phyloP scores from a whole-genome alignment of 306 rosid genomes.

The Citrullus colocynthis region DNA sequence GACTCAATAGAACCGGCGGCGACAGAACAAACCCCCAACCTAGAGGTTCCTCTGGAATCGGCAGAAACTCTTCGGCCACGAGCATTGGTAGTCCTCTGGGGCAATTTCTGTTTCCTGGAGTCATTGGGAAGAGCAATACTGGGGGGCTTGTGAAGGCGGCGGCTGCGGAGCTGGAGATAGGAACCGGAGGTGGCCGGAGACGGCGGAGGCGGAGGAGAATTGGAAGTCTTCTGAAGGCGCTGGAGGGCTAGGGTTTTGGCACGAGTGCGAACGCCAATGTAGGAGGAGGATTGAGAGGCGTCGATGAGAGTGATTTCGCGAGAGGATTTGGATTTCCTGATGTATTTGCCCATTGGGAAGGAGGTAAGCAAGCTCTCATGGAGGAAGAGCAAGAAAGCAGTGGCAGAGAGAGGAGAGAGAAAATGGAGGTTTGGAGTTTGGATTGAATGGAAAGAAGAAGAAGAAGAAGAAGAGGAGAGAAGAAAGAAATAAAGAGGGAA shows the following conservation, averaged over 20 bases:
- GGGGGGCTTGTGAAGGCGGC: conserved; percentile 52
- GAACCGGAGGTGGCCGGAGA: conserved; percentile 30
- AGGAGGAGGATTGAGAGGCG: conserved; percentile 27
- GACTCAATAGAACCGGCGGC: conserved; percentile 19
- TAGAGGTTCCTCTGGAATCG: conserved; percentile 22
- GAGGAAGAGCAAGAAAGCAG: not conserved
- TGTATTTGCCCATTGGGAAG: conserved; percentile 71
- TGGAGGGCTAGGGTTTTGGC: conserved; percentile 85
- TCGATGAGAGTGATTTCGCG: conserved; percentile 55
- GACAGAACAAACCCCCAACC: conserved; percentile 24
- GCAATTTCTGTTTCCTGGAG: conserved; percentile 24
- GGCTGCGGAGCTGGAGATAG: conserved; percentile 79
- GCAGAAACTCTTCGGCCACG: conserved; percentile 39
- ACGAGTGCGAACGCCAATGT: conserved; percentile 78
- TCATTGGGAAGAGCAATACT: conserved; percentile 14
- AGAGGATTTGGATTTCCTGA: conserved; percentile 57
- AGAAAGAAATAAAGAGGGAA: not conserved
- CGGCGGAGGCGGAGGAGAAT: conserved; percentile 9
- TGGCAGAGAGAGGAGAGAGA: not conserved
- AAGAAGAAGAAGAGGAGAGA: not conserved
- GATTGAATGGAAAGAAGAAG: not conserved
- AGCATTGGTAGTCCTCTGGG: not conserved
- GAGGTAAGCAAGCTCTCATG: conserved; percentile 16
- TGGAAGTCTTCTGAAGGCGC: conserved; percentile 29
- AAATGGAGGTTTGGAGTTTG: not conserved